phyloP scores from a whole-genome alignment of 306 rosid species.

The Senna siamea region DNA sequence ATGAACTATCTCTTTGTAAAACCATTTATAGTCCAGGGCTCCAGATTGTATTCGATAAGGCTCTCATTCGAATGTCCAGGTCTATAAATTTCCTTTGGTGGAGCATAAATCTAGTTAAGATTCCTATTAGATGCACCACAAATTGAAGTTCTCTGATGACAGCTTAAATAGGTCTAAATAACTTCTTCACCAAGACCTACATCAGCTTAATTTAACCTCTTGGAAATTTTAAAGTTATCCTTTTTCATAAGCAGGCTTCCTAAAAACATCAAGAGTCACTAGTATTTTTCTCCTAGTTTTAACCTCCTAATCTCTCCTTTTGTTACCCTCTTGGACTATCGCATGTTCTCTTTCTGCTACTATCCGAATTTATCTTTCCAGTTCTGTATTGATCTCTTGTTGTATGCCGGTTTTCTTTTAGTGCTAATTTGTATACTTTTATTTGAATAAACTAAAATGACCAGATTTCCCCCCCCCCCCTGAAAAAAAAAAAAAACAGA shows the following conservation, averaged over 20 bases:
- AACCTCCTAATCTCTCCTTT: neutral
- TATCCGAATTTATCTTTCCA: neutral
- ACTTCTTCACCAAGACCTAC: neutral
- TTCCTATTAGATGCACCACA: neutral
- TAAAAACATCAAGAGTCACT: neutral
- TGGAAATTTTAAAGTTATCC: constrained; percentile 3
- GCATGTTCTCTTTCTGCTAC: neutral
- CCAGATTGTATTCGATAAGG: neutral
- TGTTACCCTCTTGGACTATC: neutral
- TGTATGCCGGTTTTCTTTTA: neutral
- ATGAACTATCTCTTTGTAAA: neutral
- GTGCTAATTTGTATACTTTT: neutral
- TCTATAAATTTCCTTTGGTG: neutral
- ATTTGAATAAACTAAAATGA: neutral
- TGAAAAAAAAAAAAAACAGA: no score
- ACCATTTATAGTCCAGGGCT: no score
- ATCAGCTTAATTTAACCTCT: constrained; percentile 1
- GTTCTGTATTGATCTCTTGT: constrained; percentile 4
- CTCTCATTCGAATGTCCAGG: neutral
- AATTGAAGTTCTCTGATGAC: constrained; percentile 8
- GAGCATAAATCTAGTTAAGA: neutral
- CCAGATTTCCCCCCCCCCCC: no score
- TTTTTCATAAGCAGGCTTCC: constrained; percentile 8
- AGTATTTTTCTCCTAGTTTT: constrained; percentile 5
- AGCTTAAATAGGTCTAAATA: constrained; percentile 2